Evolutionary conservation across 208 protist species (phyloP).

Genomic region (Acanthamoeba lenticulata): DNA sequence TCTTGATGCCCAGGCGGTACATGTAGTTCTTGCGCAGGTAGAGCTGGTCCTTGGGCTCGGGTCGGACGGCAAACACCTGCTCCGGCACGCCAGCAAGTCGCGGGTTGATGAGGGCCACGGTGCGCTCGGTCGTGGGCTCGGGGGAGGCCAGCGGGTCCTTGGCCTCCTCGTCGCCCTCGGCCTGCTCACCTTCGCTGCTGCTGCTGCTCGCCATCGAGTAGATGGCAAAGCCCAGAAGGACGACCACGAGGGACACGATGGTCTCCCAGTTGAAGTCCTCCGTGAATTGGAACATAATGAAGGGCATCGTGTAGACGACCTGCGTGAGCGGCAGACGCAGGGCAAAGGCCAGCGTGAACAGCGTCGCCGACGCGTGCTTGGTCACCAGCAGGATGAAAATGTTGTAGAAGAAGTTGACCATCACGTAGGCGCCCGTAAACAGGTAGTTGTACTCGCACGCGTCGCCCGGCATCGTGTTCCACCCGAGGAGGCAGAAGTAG

Average conservation of each 20-base stretch:
- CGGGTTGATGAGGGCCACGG: slow-evolving; percentile 29
- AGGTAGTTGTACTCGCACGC: slow-evolving; percentile 70
- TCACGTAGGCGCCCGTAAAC: slow-evolving; percentile 63
- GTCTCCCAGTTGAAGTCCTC: slow-evolving; percentile 56
- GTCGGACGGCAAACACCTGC: slow-evolving; percentile 32
- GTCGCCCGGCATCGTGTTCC: slow-evolving; percentile 62
- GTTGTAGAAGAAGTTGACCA: slow-evolving; percentile 74
- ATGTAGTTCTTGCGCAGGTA: slow-evolving; percentile 54
- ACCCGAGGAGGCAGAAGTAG: slow-evolving; percentile 24
- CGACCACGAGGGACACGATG: slow-evolving; percentile 37
- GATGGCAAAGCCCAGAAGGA: slow-evolving; percentile 47
- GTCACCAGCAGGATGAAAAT: slow-evolving; percentile 76
- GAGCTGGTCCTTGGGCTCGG: slow-evolving; percentile 30
- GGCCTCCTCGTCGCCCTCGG: slow-evolving; percentile 8
- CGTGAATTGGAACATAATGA: slow-evolving; percentile 54
- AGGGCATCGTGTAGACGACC: slow-evolving; percentile 67
- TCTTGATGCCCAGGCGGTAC: slow-evolving; percentile 48
- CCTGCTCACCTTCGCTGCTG: too few relatives aligned
- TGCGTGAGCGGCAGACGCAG: slow-evolving; percentile 73
- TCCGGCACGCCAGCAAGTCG: not conserved
- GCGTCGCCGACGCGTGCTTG: slow-evolving; percentile 72
- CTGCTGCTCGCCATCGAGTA: slow-evolving; percentile 37
- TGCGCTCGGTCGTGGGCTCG: not conserved
- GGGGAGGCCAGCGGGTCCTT: not conserved
- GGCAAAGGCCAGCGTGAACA: slow-evolving; percentile 76